Conservation (phyloP, 2,329 filamentous ascomycete species). For the Achaetomium macrosporum region DNA sequence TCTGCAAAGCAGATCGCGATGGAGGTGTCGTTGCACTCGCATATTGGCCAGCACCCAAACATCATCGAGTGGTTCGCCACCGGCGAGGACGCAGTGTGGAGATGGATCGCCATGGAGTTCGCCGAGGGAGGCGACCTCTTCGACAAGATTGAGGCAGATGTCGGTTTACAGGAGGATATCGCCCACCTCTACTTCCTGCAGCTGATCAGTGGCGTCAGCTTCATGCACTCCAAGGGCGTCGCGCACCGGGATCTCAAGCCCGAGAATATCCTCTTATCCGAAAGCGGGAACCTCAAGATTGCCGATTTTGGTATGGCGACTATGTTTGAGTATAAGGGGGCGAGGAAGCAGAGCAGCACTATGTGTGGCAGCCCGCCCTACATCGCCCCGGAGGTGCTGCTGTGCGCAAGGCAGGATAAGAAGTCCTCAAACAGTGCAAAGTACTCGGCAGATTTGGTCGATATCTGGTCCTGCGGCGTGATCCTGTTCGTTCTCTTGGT, state of each 20-base stretch:
- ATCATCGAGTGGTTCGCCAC: slow-evolving; percentile 89
- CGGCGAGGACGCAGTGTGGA: slow-evolving; percentile 80
- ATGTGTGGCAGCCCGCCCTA: slow-evolving; percentile 96
- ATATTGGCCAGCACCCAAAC: slow-evolving; percentile 84
- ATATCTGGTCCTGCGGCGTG: slow-evolving; percentile 96
- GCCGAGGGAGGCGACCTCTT: slow-evolving; percentile 94
- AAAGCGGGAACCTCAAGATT: slow-evolving; percentile 81
- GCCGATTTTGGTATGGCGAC: slow-evolving; percentile 96
- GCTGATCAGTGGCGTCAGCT: slow-evolving; percentile 81
- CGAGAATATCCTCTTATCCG: slow-evolving; percentile 88
- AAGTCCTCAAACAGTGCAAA: slow-evolving; percentile 46
- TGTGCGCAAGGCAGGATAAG: slow-evolving; percentile 44
- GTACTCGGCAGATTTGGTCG: slow-evolving; percentile 73
- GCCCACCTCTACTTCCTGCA: slow-evolving; percentile 96
- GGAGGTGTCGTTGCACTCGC: slow-evolving; percentile 84
- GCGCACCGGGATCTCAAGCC: slow-evolving; percentile 90
- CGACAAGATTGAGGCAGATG: slow-evolving; percentile 98
- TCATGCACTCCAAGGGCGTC: slow-evolving; percentile 93
- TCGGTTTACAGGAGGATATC: slow-evolving; percentile 88
- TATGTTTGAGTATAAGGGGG: slow-evolving; percentile 83
- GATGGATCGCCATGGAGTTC: slow-evolving; percentile 98
- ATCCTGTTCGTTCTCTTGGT: slow-evolving; percentile 95
- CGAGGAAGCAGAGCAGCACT: slow-evolving; percentile 74
- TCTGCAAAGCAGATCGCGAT: slow-evolving; percentile 84
- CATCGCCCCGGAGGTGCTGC: slow-evolving; percentile 86